Evolutionary conservation across 2,329 filamentous ascomycete species (phyloP).

Genomic region (Claviceps sp.): DNA sequence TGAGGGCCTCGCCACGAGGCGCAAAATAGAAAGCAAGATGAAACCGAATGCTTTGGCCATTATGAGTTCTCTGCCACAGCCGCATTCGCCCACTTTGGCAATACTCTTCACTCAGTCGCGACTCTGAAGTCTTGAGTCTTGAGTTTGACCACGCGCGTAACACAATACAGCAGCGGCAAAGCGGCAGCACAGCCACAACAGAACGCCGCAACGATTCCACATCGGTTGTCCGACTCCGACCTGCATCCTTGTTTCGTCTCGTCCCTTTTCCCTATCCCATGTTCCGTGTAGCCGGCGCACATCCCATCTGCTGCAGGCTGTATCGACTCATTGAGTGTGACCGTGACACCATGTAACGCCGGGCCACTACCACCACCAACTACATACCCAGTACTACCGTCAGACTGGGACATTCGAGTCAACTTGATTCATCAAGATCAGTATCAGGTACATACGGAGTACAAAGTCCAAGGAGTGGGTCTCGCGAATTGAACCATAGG

Average conservation of each 20-base stretch:
- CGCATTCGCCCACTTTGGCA: background rate
- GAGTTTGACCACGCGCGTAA: background rate
- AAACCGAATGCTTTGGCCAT: constrained; percentile 4
- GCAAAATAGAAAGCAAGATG: constrained; percentile 1
- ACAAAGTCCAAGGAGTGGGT: too few species aligned
- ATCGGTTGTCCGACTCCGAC: background rate
- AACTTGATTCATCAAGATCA: background rate
- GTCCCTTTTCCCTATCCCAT: background rate
- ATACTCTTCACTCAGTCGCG: background rate
- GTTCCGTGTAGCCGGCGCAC: background rate
- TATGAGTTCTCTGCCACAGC: background rate
- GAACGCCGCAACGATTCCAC: background rate
- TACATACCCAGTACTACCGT: background rate
- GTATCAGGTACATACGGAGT: too few species aligned
- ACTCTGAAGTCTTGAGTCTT: background rate
- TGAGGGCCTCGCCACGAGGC: background rate
- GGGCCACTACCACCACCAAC: background rate
- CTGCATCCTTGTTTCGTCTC: background rate
- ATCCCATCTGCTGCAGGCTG: background rate
- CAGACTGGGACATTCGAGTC: background rate
- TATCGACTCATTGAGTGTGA: too few species aligned
- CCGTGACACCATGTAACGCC: background rate
- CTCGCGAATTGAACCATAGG: background rate
- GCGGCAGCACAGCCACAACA: background rate
- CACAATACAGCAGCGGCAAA: background rate